Conservation (phyloP, 2,329 filamentous ascomycete species). For the Sporothrix brasiliensis region DNA sequence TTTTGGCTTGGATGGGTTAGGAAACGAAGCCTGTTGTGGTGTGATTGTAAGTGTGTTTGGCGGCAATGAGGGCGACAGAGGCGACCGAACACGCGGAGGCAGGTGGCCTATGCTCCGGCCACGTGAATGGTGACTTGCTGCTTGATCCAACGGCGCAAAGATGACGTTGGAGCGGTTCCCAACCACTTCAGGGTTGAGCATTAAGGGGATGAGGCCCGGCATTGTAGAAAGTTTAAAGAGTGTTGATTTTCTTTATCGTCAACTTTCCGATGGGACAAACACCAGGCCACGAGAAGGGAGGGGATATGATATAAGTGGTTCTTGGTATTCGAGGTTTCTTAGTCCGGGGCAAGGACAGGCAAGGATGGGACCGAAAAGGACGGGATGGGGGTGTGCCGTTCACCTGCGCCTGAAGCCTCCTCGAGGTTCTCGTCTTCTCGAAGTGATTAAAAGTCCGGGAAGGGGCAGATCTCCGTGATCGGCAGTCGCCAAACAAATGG, state of each 20-base stretch:
- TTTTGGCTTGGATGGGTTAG: slow-evolving; percentile 29
- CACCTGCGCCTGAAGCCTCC: not conserved
- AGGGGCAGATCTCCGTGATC: slow-evolving; percentile 24
- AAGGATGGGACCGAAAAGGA: slow-evolving; percentile 1
- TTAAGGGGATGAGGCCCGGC: slow-evolving; percentile 38
- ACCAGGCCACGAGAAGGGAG: not conserved
- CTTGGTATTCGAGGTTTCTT: not conserved
- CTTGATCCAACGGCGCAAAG: slow-evolving; percentile 16
- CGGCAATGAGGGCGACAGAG: slow-evolving; percentile 1
- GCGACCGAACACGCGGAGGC: not conserved
- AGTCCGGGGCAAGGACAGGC: not conserved
- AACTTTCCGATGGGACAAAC: not conserved
- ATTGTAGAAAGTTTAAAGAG: slow-evolving; percentile 28
- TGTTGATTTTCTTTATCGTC: not conserved
- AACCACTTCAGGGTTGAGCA: slow-evolving; percentile 33
- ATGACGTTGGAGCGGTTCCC: slow-evolving; percentile 34
- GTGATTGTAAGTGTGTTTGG: not conserved
- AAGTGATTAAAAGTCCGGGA: slow-evolving; percentile 9
- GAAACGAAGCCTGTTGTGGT: slow-evolving; percentile 30
- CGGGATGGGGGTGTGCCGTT: slow-evolving; percentile 14
- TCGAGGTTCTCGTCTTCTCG: slow-evolving; percentile 20
- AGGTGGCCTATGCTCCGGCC: slow-evolving; percentile 29
- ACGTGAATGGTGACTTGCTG: slow-evolving; percentile 22
- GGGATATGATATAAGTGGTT: not conserved
- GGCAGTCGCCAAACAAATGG: slow-evolving; percentile 18